Conservation (phyloP, 768 basidiomycete species). For the Agaricus subrufescens region DNA sequence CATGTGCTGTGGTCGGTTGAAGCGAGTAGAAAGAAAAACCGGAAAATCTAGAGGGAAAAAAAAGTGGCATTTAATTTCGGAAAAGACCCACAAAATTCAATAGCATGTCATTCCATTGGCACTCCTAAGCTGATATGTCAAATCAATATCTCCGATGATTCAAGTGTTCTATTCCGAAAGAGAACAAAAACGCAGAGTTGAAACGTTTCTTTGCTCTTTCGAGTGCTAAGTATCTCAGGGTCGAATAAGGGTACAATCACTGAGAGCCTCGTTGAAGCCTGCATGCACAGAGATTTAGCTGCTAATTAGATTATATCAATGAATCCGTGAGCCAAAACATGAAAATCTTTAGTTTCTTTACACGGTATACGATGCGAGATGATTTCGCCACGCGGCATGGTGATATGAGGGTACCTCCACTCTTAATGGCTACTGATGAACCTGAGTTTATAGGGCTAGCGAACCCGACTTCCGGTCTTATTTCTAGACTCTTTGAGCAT, state of each 20-base stretch:
- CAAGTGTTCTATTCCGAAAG: not conserved
- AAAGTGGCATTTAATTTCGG: conserved; percentile 1
- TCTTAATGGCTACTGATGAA: not conserved
- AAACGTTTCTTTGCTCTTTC: too few relatives aligned
- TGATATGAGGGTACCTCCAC: not conserved
- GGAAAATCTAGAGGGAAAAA: not conserved
- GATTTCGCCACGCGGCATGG: not conserved
- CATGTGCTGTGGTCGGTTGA: conserved; percentile 1
- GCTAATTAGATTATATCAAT: conserved; percentile 1
- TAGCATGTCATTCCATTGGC: not conserved
- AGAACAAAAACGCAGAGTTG: too few relatives aligned
- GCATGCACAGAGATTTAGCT: not conserved
- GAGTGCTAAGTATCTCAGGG: not conserved
- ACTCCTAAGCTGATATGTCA: not conserved
- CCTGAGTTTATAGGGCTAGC: not conserved
- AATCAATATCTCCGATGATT: conserved; percentile 1
- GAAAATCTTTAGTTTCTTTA: conserved; percentile 5
- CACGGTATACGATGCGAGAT: not conserved
- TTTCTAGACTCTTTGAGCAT: not conserved
- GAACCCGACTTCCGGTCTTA: not conserved
- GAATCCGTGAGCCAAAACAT: conserved; percentile 3
- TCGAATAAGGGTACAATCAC: not conserved
- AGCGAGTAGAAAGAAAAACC: not conserved
- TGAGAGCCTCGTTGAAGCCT: conserved; percentile 7
- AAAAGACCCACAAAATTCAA: not conserved